Evolutionary conservation across 164 flowering plant species (phyloP).

Genomic region (Euptelea pleiosperma): DNA sequence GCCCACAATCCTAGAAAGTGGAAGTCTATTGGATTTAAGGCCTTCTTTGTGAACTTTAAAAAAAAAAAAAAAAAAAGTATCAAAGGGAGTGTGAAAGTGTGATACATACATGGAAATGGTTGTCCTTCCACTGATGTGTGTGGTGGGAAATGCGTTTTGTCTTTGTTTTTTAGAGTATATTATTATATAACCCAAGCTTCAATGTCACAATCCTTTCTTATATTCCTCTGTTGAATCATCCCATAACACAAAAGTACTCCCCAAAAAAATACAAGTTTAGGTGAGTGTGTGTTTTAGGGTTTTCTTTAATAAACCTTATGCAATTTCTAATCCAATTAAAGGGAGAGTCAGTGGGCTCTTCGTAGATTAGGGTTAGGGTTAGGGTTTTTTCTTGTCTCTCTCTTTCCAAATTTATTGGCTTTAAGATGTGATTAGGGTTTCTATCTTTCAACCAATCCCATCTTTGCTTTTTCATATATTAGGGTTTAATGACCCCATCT

Average conservation of each 20-base stretch:
- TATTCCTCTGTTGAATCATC: constrained; percentile 9
- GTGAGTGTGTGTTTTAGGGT: constrained; percentile 12
- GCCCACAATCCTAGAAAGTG: constrained; percentile 27
- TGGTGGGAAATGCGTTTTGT: constrained; percentile 30
- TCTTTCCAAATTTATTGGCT: constrained; percentile 11
- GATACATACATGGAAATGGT: constrained; percentile 8
- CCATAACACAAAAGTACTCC: background rate
- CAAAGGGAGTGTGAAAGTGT: constrained; percentile 17
- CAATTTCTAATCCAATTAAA: constrained; percentile 1
- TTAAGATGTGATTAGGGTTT: constrained; percentile 7
- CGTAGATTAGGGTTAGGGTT: constrained; percentile 9
- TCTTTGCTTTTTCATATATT: constrained; percentile 11
- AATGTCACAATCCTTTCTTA: constrained; percentile 17
- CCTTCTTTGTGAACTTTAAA: background rate
- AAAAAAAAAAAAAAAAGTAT: too few species aligned
- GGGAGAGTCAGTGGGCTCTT: background rate
- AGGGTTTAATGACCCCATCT: constrained; percentile 1
- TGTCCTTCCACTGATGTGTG: constrained; percentile 38
- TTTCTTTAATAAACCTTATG: background rate
- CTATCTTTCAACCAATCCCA: background rate
- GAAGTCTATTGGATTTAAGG: constrained; percentile 26
- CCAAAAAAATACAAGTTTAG: background rate
- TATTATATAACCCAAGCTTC: constrained; percentile 17
- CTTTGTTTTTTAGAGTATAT: background rate
- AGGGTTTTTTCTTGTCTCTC: background rate